phyloP scores from a whole-genome alignment of 352 stramenopile species.

The Blastocystis hominis region DNA sequence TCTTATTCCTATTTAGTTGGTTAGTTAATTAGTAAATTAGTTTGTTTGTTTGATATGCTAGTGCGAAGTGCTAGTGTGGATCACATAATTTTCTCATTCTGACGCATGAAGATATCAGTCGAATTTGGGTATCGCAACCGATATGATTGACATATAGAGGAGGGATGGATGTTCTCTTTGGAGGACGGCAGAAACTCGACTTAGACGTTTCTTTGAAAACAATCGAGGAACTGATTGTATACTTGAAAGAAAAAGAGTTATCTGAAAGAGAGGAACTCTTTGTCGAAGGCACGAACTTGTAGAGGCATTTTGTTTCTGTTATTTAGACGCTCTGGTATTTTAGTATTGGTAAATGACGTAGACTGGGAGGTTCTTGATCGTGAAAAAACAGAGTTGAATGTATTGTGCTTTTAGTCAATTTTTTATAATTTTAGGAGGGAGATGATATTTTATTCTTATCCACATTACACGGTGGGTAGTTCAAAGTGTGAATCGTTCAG shows the following conservation, averaged over 20 bases:
- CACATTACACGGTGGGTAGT: constrained; percentile 34
- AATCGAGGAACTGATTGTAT: background rate
- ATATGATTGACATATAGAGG: background rate
- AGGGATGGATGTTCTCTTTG: constrained; percentile 49
- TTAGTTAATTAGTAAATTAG: background rate
- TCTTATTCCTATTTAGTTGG: background rate
- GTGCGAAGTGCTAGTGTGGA: background rate
- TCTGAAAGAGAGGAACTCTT: constrained; percentile 18
- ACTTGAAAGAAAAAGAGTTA: constrained; percentile 27
- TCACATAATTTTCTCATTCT: background rate
- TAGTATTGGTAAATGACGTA: constrained; percentile 47
- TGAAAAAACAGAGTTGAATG: background rate
- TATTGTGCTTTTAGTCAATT: background rate
- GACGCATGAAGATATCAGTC: background rate
- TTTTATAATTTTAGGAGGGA: constrained; percentile 7
- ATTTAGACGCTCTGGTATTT: constrained; percentile 35
- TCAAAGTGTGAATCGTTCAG: background rate
- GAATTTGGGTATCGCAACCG: background rate
- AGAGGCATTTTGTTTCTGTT: background rate
- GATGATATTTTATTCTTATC: constrained; percentile 48
- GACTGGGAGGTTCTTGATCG: constrained; percentile 41
- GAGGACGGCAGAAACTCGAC: background rate
- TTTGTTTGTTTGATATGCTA: background rate
- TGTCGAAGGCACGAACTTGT: constrained; percentile 17
- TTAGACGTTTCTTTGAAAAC: background rate